Conservation (phyloP, 257 asterid genomes). For the Penstemon barbatus region DNA sequence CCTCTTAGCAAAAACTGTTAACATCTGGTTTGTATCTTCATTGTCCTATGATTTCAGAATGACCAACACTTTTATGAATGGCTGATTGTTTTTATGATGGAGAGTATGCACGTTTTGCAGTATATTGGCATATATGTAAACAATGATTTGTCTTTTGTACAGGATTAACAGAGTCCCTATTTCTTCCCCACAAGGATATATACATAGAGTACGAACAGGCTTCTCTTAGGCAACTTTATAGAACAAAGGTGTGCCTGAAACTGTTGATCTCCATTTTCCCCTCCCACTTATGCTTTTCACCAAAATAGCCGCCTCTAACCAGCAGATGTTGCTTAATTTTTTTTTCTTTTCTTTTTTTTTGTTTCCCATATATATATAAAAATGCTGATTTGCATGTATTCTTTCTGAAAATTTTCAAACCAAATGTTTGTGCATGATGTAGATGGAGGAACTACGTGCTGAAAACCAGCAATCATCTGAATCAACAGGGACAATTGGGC, state of each 20-base stretch:
- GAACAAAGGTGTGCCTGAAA: constrained; percentile 60
- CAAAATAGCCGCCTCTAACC: constrained; percentile 5
- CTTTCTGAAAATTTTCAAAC: constrained; percentile 2
- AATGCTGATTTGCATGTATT: constrained; percentile 21
- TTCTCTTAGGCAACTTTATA: constrained; percentile 88
- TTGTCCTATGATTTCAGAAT: constrained; percentile 17
- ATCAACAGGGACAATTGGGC: constrained; percentile 89
- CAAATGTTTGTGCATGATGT: constrained; percentile 30
- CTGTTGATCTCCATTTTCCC: constrained; percentile 28
- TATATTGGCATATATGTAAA: constrained; percentile 4
- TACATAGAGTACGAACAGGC: constrained; percentile 94
- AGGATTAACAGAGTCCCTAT: constrained; percentile 94
- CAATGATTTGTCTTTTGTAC: constrained; percentile 36
- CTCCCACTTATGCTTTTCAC: background rate
- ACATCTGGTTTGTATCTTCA: constrained; percentile 13
- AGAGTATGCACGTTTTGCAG: constrained; percentile 14
- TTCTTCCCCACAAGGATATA: constrained; percentile 84
- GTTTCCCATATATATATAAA: background rate
- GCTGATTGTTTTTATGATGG: background rate
- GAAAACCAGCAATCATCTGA: constrained; percentile 78
- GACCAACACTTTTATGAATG: constrained; percentile 12
- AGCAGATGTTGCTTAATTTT: constrained; percentile 24
- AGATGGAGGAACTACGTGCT: constrained; percentile 92
- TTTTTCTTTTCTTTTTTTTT: too few species aligned
- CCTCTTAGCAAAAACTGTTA: constrained; percentile 16